A percentile compares a stretch with the other conserved stretches of the same genome.
Conservation (phyloP, 805 yeast genomes). For the Hanseniaspora mollemarum region DNA sequence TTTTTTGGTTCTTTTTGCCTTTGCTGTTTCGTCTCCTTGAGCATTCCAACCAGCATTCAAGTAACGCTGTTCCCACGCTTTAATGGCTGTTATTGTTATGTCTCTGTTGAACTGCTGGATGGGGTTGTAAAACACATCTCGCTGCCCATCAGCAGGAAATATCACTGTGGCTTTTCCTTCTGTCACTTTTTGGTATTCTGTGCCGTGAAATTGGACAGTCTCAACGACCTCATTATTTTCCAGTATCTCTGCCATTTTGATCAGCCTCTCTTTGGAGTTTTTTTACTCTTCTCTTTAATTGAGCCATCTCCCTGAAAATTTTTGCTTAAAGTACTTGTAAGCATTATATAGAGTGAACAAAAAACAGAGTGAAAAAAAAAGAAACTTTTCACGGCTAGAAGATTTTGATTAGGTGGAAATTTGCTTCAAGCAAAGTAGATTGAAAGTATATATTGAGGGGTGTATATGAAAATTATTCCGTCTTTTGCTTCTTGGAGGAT, state of each 20-base stretch:
- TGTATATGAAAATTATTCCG: too few species aligned
- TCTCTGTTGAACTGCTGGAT: conserved; percentile 96
- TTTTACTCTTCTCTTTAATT: background rate
- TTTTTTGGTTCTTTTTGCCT: conserved; percentile 35
- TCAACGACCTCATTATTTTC: conserved; percentile 21
- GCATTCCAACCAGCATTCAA: conserved; percentile 23
- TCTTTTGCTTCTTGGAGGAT: conserved; percentile 5
- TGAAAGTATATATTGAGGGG: too few species aligned
- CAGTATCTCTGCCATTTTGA: background rate
- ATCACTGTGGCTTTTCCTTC: conserved; percentile 83
- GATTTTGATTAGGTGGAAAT: too few species aligned
- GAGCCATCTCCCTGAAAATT: too few species aligned
- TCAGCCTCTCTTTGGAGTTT: too few species aligned
- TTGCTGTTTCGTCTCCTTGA: conserved; percentile 21
- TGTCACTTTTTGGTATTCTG: conserved; percentile 21
- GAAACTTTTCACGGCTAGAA: too few species aligned
- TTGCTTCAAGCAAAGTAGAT: too few species aligned
- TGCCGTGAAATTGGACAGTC: conserved; percentile 35
- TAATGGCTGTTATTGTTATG: conserved; percentile 68
- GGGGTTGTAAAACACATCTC: conserved; percentile 81
- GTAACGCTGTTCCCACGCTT: conserved; percentile 70
- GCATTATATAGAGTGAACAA: background rate
- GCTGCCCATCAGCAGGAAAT: conserved; percentile 61
- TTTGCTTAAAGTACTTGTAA: background rate
- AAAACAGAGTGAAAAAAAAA: background rate